Conservation (phyloP, 306 rosid species). For the Arachis stenosperma region DNA sequence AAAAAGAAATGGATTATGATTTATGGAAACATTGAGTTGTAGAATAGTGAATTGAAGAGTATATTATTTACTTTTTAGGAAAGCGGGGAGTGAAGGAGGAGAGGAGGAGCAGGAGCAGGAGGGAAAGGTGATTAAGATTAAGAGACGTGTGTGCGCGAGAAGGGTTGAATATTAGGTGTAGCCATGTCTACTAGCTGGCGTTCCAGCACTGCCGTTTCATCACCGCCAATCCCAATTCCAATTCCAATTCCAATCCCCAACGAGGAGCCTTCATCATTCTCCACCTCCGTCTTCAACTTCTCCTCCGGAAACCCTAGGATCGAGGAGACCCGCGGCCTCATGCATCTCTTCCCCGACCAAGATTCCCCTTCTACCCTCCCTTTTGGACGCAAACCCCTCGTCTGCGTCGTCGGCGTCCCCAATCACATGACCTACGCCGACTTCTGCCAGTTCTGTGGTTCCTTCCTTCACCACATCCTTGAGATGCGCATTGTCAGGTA, state of each 20-base stretch:
- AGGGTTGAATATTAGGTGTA: too few relatives aligned
- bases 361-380: slow-evolving; percentile 57
- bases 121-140: too few relatives aligned
- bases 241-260: slow-evolving; percentile 39
- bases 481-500: slow-evolving; percentile 97
- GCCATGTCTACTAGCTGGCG: slow-evolving; percentile 26
- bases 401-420: slow-evolving; percentile 88
- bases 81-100: too few relatives aligned
- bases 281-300: slow-evolving; percentile 60
- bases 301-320: slow-evolving; percentile 99
- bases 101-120: too few relatives aligned
- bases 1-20: too few relatives aligned
- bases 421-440: slow-evolving; percentile 97
- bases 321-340: slow-evolving; percentile 89
- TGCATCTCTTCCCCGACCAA: slow-evolving; percentile 77
- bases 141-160: too few relatives aligned
- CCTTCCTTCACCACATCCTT: slow-evolving; percentile 76
- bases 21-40: too few relatives aligned
- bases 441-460: slow-evolving; percentile 89
- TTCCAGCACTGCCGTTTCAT: slow-evolving; percentile 49
- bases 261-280: slow-evolving; percentile 58
- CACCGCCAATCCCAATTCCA: slow-evolving; percentile 40
- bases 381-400: slow-evolving; percentile 73
- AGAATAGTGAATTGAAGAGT: too few relatives aligned
- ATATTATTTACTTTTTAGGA: too few relatives aligned